Evolutionary conservation across 2,329 filamentous ascomycete species (phyloP).

Genomic region (Sclerotiophoma versabilis): DNA sequence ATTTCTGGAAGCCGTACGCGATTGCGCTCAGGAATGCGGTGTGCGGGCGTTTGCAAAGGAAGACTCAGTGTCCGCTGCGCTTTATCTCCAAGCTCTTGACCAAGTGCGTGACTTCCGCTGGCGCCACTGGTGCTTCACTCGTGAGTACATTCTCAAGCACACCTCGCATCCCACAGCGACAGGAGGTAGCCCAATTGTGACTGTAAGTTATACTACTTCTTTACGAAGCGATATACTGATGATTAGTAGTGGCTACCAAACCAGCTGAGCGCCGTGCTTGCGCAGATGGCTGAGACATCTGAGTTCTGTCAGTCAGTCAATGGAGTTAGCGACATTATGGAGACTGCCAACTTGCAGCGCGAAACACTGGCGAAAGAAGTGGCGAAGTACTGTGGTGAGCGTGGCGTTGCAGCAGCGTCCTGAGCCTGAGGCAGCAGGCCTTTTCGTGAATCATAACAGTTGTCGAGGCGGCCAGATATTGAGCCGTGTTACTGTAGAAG

Average conservation of each 20-base stretch:
- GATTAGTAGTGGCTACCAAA: slow-evolving; percentile 73
- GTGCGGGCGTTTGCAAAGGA: slow-evolving; percentile 68
- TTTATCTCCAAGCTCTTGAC: slow-evolving; percentile 64
- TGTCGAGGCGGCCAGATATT: neutral
- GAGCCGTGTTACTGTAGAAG: neutral
- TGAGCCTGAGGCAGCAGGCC: slow-evolving; percentile 18
- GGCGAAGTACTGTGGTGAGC: slow-evolving; percentile 73
- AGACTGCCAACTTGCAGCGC: slow-evolving; percentile 67
- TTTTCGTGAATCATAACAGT: slow-evolving; percentile 1
- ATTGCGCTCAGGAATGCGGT: slow-evolving; percentile 58
- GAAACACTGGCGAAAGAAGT: slow-evolving; percentile 76
- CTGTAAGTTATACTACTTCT: slow-evolving; percentile 48
- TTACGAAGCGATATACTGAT: slow-evolving; percentile 7
- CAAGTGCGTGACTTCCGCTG: slow-evolving; percentile 83
- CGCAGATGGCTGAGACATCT: slow-evolving; percentile 70
- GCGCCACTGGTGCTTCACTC: slow-evolving; percentile 85
- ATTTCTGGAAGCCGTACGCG: slow-evolving; percentile 77
- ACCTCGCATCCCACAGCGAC: slow-evolving; percentile 79
- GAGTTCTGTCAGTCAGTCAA: slow-evolving; percentile 55
- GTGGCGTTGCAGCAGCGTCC: slow-evolving; percentile 50
- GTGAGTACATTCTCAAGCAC: slow-evolving; percentile 83
- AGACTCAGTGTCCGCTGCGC: slow-evolving; percentile 63
- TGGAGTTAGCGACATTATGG: slow-evolving; percentile 70
- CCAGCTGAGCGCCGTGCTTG: slow-evolving; percentile 76
- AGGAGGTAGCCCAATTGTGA: slow-evolving; percentile 81